phyloP scores from a whole-genome alignment of 176 grass and related monocot species.

The Coix lacrymajobi region DNA sequence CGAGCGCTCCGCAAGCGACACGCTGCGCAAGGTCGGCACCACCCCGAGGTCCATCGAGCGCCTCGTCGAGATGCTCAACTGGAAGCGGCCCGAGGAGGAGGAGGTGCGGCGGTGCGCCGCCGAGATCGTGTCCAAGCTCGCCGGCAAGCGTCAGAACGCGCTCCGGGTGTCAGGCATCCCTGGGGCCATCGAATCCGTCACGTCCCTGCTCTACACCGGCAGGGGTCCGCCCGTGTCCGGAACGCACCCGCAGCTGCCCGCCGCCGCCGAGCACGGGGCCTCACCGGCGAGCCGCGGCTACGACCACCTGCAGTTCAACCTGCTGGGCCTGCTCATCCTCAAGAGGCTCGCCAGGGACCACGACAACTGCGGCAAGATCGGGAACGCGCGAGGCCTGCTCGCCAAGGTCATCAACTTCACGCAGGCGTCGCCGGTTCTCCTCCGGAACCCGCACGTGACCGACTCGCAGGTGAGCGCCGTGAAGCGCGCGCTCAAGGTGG shows the following conservation, averaged over 20 bases:
- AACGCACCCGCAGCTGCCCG: not conserved
- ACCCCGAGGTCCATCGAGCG: not conserved
- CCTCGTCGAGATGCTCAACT: conserved; percentile 30
- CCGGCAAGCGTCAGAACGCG: conserved; percentile 47
- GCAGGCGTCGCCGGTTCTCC: conserved; percentile 2
- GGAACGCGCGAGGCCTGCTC: conserved; percentile 43
- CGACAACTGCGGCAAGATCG: conserved; percentile 62
- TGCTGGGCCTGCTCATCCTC: conserved; percentile 49
- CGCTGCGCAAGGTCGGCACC: conserved; percentile 9
- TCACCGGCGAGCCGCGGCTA: not conserved
- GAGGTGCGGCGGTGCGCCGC: conserved; percentile 44
- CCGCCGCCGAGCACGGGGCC: not conserved
- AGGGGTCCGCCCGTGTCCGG: not conserved
- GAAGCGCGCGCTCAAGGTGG: conserved; percentile 42
- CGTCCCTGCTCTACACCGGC: conserved; percentile 49
- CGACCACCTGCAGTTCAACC: conserved; percentile 43
- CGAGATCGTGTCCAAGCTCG: conserved; percentile 44
- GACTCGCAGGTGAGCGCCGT: conserved; percentile 28
- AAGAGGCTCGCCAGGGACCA: conserved; percentile 52
- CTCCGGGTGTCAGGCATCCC: conserved; percentile 55
- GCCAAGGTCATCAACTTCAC: conserved; percentile 59
- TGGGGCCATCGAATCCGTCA: conserved; percentile 61
- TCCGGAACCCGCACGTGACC: not conserved
- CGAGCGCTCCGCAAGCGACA: not conserved
- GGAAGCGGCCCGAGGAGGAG: conserved; percentile 44